Evolutionary conservation across 2,329 filamentous ascomycete species (phyloP), one percentile per base, ranked within the genome.

Genomic region (Calonectria henricotiae): DNA sequence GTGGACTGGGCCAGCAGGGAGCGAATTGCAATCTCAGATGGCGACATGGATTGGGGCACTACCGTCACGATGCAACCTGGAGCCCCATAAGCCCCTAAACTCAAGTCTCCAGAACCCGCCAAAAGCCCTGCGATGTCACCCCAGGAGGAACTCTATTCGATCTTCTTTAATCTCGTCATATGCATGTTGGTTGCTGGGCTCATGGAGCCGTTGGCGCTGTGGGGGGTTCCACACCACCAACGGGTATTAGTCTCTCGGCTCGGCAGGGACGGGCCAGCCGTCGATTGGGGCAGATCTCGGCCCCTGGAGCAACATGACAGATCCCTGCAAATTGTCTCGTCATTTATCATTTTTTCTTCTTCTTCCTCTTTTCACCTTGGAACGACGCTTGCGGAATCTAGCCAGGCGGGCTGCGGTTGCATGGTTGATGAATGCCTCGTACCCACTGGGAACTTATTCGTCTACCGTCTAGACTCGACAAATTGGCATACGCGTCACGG

Each of bases 211-310:
- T 20, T 55, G 8, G 30, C 17, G 7, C 5, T 55, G 51, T 13
- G 51, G 32, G n/a, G 11, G 32, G n/a, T 37, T 58, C 51, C 51
- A 58, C 51, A 39, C 20, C n/a, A 39, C 32, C 20, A 58, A 8
- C 51, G 51, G 51, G 35, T 39, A 58, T 15, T 25, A 58, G 51
- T 25, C 51, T 58, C 35, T 39, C 51, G 51, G 51, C n/a, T 11
- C 35, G 35, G 35, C 9, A 7, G 23, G n/a, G 37, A 58, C 17
- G 7, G 30, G 12, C n/a, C 51, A 23, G 23, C 35, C 23, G 32
- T 25, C n/a, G 17, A 39, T 27, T 37, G 35, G 20, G 51, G 51
- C 32, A 58, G 51, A 58, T 58, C 51, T 13, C 46, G 8, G 20
- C 4, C 6, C 51, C 20, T 39, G 5, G 7, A 20, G 51, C 7